A percentile compares a stretch with the other conserved stretches of the same genome.
phyloP scores from a whole-genome alignment of 805 yeast species.

The Brettanomyces anomalus region DNA sequence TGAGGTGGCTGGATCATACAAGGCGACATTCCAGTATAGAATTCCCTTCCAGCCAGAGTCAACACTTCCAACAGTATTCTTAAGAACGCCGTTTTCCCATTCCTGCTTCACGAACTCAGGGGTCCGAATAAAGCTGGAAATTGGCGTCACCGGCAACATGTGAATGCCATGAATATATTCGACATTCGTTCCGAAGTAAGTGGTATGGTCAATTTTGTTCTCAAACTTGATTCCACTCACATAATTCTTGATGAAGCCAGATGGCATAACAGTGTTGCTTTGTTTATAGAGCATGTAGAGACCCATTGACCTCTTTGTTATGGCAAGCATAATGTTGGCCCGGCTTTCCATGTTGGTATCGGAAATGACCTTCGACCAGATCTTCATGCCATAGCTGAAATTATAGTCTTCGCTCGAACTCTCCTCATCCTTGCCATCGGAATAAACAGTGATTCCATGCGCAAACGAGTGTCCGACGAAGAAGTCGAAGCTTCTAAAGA shows the following conservation, averaged over 20 bases:
- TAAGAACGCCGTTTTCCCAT: conserved; percentile 43
- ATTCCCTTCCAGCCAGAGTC: conserved; percentile 69
- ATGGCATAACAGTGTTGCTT: conserved; percentile 49
- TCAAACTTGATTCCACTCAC: conserved; percentile 71
- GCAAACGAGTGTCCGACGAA: conserved; percentile 76
- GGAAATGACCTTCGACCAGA: conserved; percentile 51
- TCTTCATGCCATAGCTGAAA: conserved; percentile 56
- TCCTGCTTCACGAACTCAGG: conserved; percentile 51
- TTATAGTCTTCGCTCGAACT: conserved; percentile 70
- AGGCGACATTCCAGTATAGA: conserved; percentile 64
- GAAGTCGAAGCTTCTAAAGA: conserved; percentile 65
- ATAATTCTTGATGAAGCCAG: conserved; percentile 46
- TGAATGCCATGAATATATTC: conserved; percentile 76
- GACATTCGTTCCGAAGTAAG: conserved; percentile 64
- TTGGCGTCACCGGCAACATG: conserved; percentile 65
- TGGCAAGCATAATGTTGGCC: conserved; percentile 52
- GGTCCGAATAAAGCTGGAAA: conserved; percentile 51
- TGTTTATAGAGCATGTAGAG: conserved; percentile 45
- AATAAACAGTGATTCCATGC: conserved; percentile 58
- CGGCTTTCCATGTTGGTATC: conserved; percentile 44
- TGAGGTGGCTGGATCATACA: conserved; percentile 57
- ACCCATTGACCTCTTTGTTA: conserved; percentile 45
- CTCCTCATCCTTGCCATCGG: conserved; percentile 74
- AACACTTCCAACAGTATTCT: conserved; percentile 35
- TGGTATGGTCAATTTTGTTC: conserved; percentile 63